Evolutionary conservation across 208 protist species (phyloP).

Genomic region (Tritrichomonas musculus): DNA sequence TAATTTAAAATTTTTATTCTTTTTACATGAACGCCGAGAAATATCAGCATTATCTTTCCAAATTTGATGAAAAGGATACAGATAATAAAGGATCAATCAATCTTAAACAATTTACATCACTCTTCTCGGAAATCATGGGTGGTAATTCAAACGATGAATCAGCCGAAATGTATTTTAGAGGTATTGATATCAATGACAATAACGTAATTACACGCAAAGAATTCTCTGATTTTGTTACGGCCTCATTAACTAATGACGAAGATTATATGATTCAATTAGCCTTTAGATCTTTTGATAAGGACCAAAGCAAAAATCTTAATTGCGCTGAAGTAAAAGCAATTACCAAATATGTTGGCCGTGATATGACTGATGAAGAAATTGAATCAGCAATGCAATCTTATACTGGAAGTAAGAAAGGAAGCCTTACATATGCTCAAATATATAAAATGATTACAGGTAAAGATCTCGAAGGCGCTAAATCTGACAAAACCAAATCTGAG

Average conservation of each 20-base stretch:
- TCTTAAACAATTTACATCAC: not conserved
- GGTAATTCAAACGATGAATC: not conserved
- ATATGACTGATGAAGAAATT: not conserved
- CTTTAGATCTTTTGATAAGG: not conserved
- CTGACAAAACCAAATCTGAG: no score
- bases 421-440: not conserved
- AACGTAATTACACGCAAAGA: not conserved
- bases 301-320: not conserved
- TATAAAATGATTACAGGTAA: not conserved
- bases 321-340: not conserved
- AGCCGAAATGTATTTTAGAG: not conserved
- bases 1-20: no score
- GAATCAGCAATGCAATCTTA: not conserved
- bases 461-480: not conserved
- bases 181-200: not conserved
- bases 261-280: not conserved
- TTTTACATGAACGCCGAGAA: no score
- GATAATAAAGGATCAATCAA: not conserved
- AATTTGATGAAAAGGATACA: slow-evolving; percentile 22
- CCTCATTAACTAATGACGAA: not conserved
- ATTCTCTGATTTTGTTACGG: not conserved
- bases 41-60: no score
- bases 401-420: not conserved
- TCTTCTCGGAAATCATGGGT: not conserved
- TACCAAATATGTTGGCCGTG: not conserved